A percentile compares a stretch with the other conserved stretches of the same genome.
phyloP scores from a whole-genome alignment of 495 filamentous ascomycete genomes.

The Podospora appendiculata region DNA sequence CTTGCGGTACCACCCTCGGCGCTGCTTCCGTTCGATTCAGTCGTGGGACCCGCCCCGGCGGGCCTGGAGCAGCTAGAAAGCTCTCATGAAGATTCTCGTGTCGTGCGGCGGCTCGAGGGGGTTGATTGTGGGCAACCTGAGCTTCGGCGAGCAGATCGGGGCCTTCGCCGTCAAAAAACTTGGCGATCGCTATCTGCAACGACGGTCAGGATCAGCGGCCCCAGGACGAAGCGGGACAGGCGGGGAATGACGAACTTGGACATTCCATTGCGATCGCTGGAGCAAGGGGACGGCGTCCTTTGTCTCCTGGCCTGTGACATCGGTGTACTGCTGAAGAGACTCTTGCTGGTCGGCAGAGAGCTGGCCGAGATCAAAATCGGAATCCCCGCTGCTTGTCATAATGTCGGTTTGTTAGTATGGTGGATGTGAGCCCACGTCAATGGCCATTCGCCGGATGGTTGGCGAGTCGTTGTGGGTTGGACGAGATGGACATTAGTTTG shows the following conservation, averaged over 20 bases:
- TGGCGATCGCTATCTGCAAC: conserved; percentile 79
- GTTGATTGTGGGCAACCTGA: conserved; percentile 50
- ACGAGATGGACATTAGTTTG: no score
- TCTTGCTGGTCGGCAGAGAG: conserved; percentile 71
- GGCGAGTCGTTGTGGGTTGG: background rate
- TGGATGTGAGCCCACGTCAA: background rate
- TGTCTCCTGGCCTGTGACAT: conserved; percentile 77
- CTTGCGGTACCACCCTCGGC: conserved; percentile 72
- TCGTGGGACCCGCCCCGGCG: conserved; percentile 20
- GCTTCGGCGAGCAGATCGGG: conserved; percentile 76
- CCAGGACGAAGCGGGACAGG: background rate
- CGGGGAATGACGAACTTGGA: conserved; percentile 53
- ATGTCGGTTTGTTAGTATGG: background rate
- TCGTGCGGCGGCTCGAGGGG: conserved; percentile 48
- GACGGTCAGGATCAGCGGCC: background rate
- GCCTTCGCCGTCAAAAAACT: conserved; percentile 95
- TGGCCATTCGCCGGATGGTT: background rate
- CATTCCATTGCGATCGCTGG: conserved; percentile 88
- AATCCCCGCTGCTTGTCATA: conserved; percentile 25
- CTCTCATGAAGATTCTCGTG: conserved; percentile 67
- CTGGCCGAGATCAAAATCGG: conserved; percentile 52
- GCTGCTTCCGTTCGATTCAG: conserved; percentile 49
- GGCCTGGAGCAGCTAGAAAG: conserved; percentile 25
- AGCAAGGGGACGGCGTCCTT: conserved; percentile 74
- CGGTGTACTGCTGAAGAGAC: conserved; percentile 77